Percentiles rank a stretch among this genome's conserved stretches.
Evolutionary conservation across 2,329 filamentous ascomycete species (phyloP).

Genomic region (Pseudogymnoascus sp.): DNA sequence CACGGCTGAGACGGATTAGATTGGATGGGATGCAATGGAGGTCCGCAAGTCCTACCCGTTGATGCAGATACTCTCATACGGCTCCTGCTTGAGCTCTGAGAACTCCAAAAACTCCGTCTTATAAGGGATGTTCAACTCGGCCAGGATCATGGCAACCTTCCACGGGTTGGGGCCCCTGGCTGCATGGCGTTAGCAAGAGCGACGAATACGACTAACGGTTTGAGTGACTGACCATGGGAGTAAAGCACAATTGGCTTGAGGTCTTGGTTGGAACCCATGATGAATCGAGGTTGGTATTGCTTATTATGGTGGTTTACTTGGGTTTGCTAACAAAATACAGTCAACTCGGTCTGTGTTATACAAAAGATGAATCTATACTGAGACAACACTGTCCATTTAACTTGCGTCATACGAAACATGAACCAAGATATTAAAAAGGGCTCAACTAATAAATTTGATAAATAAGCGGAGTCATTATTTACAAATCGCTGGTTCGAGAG

Average conservation of each 20-base stretch:
- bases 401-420: neutral
- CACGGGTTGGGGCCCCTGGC: neutral
- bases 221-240: conserved; percentile 4
- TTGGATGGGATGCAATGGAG: conserved; percentile 6
- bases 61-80: conserved; percentile 27
- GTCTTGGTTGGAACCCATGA: neutral
- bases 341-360: neutral
- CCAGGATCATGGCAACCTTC: conserved; percentile 21
- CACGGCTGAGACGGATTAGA: neutral
- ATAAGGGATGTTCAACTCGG: conserved; percentile 19
- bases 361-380: neutral
- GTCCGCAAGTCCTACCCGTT: conserved; percentile 15
- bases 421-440: neutral
- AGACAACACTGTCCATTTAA: neutral
- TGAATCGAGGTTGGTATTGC: neutral
- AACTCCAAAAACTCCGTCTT: conserved; percentile 17
- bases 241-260: conserved; percentile 12
- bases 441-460: neutral
- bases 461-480: neutral
- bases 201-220: neutral
- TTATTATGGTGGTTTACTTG: neutral
- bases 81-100: conserved; percentile 31
- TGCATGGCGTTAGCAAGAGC: neutral
- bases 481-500: neutral
- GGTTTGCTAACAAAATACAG: neutral